Base-by-base conservation (phyloP, 257 asterid genomes). In the Salvia rosmarinus region DNA sequence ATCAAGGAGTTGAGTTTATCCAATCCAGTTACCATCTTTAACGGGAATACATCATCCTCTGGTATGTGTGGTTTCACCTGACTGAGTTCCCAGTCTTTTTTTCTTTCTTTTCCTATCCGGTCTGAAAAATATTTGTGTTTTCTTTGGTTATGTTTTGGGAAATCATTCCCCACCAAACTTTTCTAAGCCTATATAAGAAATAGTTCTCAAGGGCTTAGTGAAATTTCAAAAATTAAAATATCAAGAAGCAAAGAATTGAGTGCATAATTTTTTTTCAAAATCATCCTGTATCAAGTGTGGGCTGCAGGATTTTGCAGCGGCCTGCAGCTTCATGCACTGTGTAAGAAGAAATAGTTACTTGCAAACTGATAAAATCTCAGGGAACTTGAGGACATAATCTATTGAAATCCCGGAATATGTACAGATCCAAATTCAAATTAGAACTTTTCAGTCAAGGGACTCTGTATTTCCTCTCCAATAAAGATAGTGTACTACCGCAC, bases 1-100 rank as follows among this genome's bases (percentile, higher is more conserved):
- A 86, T 90, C 78, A 88, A 86, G 87, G 92, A 90, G 67, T 69
- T 90, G 74, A 87, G 92, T 80, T 58, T 84, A 67, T 87, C 96
- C 58, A 88, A 74, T 72, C 95, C 92, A 8, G 78, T 88, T 67
- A 83, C 95, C 62, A 84, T 90, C 68, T 84, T 81, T 71, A 85
- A 88, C 23, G 90, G 87, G 76, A 83, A 84, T 75, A 71, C 96
- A 73, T 81, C 90, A 68, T 83, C 96, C 61, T 69, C 56, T 71
- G 95, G 96, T 90, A 85, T 59, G 88, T 47, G 9, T 42, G 16
- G 16, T 55, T 14, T 69, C 28, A 25, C 42, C n/a, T 23, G 19
- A 14, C 16, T 20, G 13, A 28, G 11, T 28, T 25, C 16, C 10
- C 7, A 37, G 9, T 37, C 42, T 37, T 34, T 34, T 8, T 34